Base-by-base conservation (phyloP, 768 basidiomycete species). In the Rhizopogon vinicolor region DNA sequence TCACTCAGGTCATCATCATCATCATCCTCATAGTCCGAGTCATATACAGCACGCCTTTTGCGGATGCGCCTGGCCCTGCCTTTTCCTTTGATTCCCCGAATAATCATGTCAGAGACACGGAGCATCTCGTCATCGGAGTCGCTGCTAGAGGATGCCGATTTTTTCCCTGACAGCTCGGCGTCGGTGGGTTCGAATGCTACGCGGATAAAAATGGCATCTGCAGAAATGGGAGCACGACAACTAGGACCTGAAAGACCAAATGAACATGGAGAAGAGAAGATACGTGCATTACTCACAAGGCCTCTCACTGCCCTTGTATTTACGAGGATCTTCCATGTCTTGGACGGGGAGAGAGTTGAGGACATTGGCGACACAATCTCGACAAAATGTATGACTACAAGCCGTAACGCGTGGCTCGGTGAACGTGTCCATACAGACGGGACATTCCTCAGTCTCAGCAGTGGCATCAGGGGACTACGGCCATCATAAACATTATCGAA, bases 301-400 rank as follows among this genome's bases (percentile, higher is more conserved):
- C 7, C 80, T 75, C 59, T 83, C 77, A 37, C 79, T 63, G 1
- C 63, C 64, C 41, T 73, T 75, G 60, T 74, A 74, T 22, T 70
- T 69, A 10, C 59, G 59, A 6, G 58, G 60, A 39, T 78, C 76
- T 19, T 74, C 71, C 2, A 62, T 65, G 31, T 68, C 74, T 16
- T 72, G 72, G 5, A 66, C 66, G 5, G 61, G 60, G 29, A 76
- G 71, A 1, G 65, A 62, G 42, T 79, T 72, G 41, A 86, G 60
- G 22, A 82, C 73, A 41, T 78, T 75, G n/a, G 68, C 78, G 75
- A 58, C 72, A 62, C 87, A 89, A 40, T 78, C 77, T 7, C 74
- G 72, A 64, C 87, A 89, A 68, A 86, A 89, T 1, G 76, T 66
- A 60, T 89, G 88, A 1, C 66, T 65, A 61, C 89, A 91, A 0